Base-by-base conservation (phyloP, 345 rosid species). In the Hibiscus mutabilis region DNA sequence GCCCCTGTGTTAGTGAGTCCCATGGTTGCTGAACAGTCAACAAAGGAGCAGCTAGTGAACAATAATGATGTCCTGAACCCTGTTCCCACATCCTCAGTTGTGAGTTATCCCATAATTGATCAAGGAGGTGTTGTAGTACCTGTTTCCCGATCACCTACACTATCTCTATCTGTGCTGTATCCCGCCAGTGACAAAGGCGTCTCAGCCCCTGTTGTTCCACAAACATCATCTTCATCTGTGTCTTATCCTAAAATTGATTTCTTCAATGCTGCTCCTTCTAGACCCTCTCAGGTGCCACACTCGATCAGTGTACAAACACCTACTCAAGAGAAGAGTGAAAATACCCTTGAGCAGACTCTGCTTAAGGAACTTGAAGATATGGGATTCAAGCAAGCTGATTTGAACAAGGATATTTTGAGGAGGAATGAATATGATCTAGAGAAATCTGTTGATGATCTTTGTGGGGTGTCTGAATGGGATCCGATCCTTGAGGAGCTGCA, bases 351-450 rank as follows among this genome's bases (percentile, higher is more conserved):
- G 88, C 60, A 55, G 71, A 57, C 69, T 5, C 90, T 92, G 35
- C 94, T 95, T n/a, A 89, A 83, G 84, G 98, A 92, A 76, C 94
- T 92, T 0, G 92, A 87, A 76, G 89, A 86, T 63, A 95, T 95
- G 99, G 99, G 99, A 56, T 95, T 95, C 85, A 90, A 85, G 85
- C 90, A 90, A 84, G 80, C 86, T 21, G 94, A 89, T 79, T 58
- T 90, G 84, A 92, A 95, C 89, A 92, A 89, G 87, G 94, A 90
- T 85, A 74, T 92, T 24, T 71, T 95, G 82, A 85, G 94, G 87
- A 77, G 70, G 76, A 90, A 90, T 15, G 85, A 86, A 53, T 95
- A 89, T 73, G 70, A 92, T 81, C 69, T 95, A 83, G 94, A 88
- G 82, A 83, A 87, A 74, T 86, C 92, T 5, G 83, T 90, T 71